Base-by-base conservation (phyloP, 139 green algal genomes). In the Micractinium conductrix region DNA sequence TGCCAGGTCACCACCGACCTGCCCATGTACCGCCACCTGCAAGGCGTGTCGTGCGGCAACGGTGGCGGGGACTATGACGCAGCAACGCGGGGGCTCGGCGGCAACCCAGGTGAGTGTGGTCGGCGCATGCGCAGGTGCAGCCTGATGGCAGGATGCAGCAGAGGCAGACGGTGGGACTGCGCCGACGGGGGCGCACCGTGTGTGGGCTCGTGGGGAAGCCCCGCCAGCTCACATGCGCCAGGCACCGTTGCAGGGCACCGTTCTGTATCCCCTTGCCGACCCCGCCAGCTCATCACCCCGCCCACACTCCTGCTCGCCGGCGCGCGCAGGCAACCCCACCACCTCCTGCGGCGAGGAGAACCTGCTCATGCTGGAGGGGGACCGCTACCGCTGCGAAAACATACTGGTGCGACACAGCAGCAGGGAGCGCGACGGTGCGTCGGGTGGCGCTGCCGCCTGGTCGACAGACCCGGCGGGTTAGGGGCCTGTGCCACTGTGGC, bases 1-100 rank as follows among this genome's bases (percentile, higher is more conserved):
- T n/a, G 22, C 3, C 89, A 96, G 85, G 86, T 92, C n/a, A 96
- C 93, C 26, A 93, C 91, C 5, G 94, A 96, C 86, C 93, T 97
- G 3, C 92, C 94, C 7, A 90, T 88, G 22, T 94, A 96, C 68
- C 68, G 79, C n/a, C 67, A 79, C 68, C 37, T 97, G 74, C 85
- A 88, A 3, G 89, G 88, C 38, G n/a, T 88, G 1, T 37, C 85
- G 3, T 87, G 80, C 72, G 74, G 69, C 7, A 85, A 85, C 81
- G 88, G 84, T 8, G 85, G 85, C 2, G 79, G 92, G 0, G 84
- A 91, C 81, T 91, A 92, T 42, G 90, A 96, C 79, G 79, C 68
- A 1, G 92, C 88, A 21, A 91, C 87, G 4, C 86, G 93, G 0
- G 94, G 94, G 0, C 85, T 97, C 40, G 94, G 94, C 0, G 94